Conservation (phyloP, 2,329 filamentous ascomycete species). For the Thyridium curvatum region DNA sequence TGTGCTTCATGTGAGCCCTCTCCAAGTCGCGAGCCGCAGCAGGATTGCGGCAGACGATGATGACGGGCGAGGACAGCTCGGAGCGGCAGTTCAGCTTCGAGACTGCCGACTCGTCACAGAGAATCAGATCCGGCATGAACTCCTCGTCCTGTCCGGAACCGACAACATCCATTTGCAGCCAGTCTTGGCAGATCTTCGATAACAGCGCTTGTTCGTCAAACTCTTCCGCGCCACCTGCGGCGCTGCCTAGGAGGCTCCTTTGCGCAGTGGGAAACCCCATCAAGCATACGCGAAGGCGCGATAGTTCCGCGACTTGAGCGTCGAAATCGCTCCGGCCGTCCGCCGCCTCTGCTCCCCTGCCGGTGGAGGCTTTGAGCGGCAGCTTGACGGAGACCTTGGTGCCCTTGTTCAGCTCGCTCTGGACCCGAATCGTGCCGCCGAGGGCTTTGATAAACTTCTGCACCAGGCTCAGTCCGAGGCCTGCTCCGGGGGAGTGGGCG, state of each 20-base stretch:
- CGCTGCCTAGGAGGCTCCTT: no score
- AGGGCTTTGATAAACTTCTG: slow-evolving; percentile 51
- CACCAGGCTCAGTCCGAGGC: slow-evolving; percentile 60
- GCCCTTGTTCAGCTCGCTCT: slow-evolving; percentile 30
- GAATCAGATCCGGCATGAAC: slow-evolving; percentile 14
- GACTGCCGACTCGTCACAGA: slow-evolving; percentile 7
- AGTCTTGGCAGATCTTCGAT: no score
- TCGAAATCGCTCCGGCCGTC: slow-evolving; percentile 14
- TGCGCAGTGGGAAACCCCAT: no score
- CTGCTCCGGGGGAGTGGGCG: slow-evolving; percentile 50
- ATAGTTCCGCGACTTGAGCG: no score
- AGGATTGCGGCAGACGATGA: slow-evolving; percentile 3
- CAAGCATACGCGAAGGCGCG: no score
- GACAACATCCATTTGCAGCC: slow-evolving; percentile 7
- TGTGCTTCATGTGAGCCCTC: no score
- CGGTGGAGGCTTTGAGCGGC: slow-evolving; percentile 3
- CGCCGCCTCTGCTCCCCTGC: slow-evolving; percentile 12
- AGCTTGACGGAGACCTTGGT: slow-evolving; percentile 13
- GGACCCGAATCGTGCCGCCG: slow-evolving; percentile 50
- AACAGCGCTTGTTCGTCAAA: neutral
- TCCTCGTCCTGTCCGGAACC: no score
- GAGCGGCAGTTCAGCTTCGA: no score
- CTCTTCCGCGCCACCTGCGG: neutral
- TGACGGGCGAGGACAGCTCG: slow-evolving; percentile 2
- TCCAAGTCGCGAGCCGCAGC: no score